Conservation (phyloP, 1,284 basidiomycete species). For the Stygiomarasmius scandens region DNA sequence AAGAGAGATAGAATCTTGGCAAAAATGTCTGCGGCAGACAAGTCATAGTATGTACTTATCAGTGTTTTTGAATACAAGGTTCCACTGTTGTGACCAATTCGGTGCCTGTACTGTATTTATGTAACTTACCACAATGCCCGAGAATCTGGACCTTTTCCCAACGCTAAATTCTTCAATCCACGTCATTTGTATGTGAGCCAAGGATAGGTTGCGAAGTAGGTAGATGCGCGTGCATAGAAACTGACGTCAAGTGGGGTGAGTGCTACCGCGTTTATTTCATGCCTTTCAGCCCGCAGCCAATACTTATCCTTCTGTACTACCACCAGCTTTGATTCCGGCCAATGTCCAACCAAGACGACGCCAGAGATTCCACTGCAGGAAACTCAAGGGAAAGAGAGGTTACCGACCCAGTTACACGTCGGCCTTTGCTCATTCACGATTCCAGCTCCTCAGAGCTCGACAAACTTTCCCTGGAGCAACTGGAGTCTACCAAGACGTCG, state of each 20-base stretch:
- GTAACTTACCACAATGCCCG: too few relatives aligned
- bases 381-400: slow-evolving; percentile 27
- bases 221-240: background rate
- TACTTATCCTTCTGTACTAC: background rate
- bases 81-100: too few relatives aligned
- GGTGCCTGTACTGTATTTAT: too few relatives aligned
- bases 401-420: slow-evolving; percentile 43
- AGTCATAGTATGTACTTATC: too few relatives aligned
- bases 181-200: too few relatives aligned
- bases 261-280: background rate
- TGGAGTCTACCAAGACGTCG: background rate
- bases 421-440: slow-evolving; percentile 38
- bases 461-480: slow-evolving; percentile 27
- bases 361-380: background rate
- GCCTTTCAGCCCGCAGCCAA: background rate
- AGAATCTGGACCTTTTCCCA: too few relatives aligned
- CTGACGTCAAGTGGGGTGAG: background rate
- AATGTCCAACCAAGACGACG: background rate
- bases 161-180: too few relatives aligned
- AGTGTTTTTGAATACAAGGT: too few relatives aligned
- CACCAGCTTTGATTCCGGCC: background rate
- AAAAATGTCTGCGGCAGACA: too few relatives aligned
- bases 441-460: slow-evolving; percentile 36
- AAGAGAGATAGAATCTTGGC: too few relatives aligned
- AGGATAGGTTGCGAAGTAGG: too few relatives aligned